Evolutionary conservation across 2,329 filamentous ascomycete genomes (phyloP), one percentile per base, ranked within the genome.

Genomic region (Didymosphaeria variabile): DNA sequence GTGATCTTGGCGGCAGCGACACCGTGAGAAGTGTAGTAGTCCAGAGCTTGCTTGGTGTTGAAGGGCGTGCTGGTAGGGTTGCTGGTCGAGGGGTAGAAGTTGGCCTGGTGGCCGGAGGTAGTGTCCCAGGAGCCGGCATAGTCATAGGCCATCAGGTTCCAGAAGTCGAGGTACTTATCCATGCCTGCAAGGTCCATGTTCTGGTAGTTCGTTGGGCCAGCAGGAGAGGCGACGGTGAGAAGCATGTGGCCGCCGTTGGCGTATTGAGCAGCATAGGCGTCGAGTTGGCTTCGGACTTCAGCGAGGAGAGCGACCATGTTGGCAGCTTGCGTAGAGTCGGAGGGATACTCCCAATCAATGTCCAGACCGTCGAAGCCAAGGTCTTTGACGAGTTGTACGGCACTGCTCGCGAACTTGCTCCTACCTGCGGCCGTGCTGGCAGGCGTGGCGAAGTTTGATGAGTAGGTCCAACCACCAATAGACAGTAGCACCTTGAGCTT

Each of bases 131-230:
- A 74, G 9, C 77, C 77, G 13, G 77, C 68, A 61, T 88, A 96
- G 79, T 97, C 93, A 79, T 97, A 97, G 1, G 91, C 91, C 93
- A 97, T 97, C 45, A 93, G 79, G 66, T 85, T 85, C 79, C 81
- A 85, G 75, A 85, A 84, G 65, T 84, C 81, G 44, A 85, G 77
- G 52, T 82, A 79, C 17, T 71, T 46, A 66, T 83, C 77, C 82
- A 85, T 85, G 17, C 72, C 76, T 3, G 70, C 66, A 8, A 85
- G 72, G 15, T 79, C 74, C 60, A 85, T 67, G 15, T 72, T 77
- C 23, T 79, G 73, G 68, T 84, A 84, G 64, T 83, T 78, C 10
- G 67, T 63, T 0, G 82, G 77, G n/a, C 82, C 68, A 40, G 45
- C 57, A 38, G 80, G 77, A 15, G 74, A 77, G 13, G 80, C 79